phyloP scores from a whole-genome alignment of 1,139 yeast genomes.

The Zhuliangozyma blackwelliae region DNA sequence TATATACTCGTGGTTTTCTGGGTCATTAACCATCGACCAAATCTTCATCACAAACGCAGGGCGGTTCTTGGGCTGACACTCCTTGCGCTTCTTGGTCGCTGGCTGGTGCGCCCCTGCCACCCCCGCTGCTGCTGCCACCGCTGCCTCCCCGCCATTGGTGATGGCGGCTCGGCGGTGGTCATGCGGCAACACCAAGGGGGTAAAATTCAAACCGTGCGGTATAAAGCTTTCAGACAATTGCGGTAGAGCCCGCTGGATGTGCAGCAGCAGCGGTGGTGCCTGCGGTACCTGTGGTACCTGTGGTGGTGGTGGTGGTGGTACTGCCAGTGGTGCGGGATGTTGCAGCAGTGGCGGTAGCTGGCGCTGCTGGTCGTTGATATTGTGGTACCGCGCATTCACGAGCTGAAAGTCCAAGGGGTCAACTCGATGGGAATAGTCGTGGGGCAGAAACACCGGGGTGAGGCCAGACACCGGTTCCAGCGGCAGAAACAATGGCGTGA shows the following conservation, averaged over 20 bases:
- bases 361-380: slow-evolving; percentile 1
- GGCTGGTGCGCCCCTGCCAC: not conserved
- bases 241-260: slow-evolving; percentile 25
- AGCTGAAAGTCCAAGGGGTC: slow-evolving; percentile 9
- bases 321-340: no score
- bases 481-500: slow-evolving; percentile 7
- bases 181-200: slow-evolving; percentile 8
- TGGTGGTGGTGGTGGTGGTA: no score
- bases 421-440: slow-evolving; percentile 5
- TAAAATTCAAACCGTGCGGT: slow-evolving; percentile 17
- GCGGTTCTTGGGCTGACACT: slow-evolving; percentile 37
- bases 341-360: not conserved
- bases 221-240: slow-evolving; percentile 35
- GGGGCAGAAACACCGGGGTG: slow-evolving; percentile 4
- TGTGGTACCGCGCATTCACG: slow-evolving; percentile 2
- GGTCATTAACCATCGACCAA: slow-evolving; percentile 94
- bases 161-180: slow-evolving; percentile 5
- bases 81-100: slow-evolving; percentile 26
- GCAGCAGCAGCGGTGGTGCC: slow-evolving; percentile 7
- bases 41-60: slow-evolving; percentile 91
- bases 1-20: slow-evolving; percentile 61
- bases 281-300: no score
- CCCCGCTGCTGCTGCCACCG: slow-evolving; percentile 3
- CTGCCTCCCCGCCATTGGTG: slow-evolving; percentile 1
- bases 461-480: not conserved